Base-by-base conservation (phyloP, 108 stramenopile genomes). In the Schizochytrium sp. region DNA sequence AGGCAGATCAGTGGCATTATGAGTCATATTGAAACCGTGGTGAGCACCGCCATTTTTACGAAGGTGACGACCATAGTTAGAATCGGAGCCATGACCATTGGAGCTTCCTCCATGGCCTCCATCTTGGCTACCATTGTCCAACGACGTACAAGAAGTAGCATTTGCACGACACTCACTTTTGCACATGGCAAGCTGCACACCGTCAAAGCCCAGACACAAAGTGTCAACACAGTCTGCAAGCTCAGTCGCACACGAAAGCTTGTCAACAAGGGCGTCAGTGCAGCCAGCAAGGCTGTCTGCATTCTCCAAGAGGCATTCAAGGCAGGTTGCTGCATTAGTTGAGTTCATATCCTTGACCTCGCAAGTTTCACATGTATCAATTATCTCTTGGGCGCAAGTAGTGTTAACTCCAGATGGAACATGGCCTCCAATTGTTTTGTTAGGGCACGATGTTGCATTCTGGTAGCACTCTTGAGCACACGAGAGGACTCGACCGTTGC, bases 391-490 rank as follows among this genome's bases (percentile, higher is more conserved):
- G 1, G 15, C 64, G 64, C 64, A 69, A 38, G 64, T 44, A 7
- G 64, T 15, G 28, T 69, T 69, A 44, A 69, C 42, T 38, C 64
- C 64, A 69, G 40, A 38, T 8, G 64, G 64, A 7, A 69, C 64
- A 15, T 69, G 64, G 64, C 64, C 64, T 1, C 64, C 64, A 3
- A 69, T 3, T 1, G 64, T 69, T 44, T 69, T 69, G 64, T 69
- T 69, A 38, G 64, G 64, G 64, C 64, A 69, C 2, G 64, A 69
- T 38, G 64, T 3, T 12, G 64, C 64, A 7, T 38, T 44, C 64
- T 69, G 64, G 64, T 69, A 69, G 64, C 64, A 69, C 7, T 69
- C 64, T 69, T 69, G 64, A 44, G 64, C 15, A 15, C 64, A 69
- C 5, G 12, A 38, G 12, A 44, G 42, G 7, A 69, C 28, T 38